Percentiles rank a stretch among this genome's conserved stretches.
Conservation (phyloP, 2,329 filamentous ascomycete genomes). For the Stemphylium lycopersici region DNA sequence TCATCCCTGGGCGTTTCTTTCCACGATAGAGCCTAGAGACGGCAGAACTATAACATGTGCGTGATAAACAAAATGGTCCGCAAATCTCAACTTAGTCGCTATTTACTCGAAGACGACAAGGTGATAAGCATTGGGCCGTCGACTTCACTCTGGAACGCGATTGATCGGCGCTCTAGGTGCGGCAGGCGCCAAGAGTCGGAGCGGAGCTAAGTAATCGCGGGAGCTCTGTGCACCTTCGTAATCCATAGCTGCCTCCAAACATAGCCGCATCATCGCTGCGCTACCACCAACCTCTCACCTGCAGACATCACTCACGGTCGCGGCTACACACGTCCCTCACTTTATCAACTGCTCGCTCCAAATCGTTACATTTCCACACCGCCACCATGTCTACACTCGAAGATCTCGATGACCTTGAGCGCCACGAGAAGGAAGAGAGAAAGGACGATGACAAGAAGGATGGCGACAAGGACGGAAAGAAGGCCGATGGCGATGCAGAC, state of each 20-base stretch:
- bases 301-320: constrained; percentile 6
- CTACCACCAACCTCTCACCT: constrained; percentile 11
- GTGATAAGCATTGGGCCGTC: too few relatives aligned
- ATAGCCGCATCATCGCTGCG: constrained; percentile 30
- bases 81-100: too few relatives aligned
- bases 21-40: too few relatives aligned
- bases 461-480: constrained; percentile 62
- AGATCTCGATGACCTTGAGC: constrained; percentile 88
- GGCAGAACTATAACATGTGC: too few relatives aligned
- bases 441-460: constrained; percentile 61
- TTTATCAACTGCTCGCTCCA: background rate
- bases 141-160: background rate
- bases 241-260: constrained; percentile 45
- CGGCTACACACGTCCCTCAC: background rate
- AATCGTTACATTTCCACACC: constrained; percentile 23
- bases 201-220: constrained; percentile 13
- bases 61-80: too few relatives aligned
- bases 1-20: too few relatives aligned
- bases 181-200: constrained; percentile 10
- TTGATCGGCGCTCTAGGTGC: constrained; percentile 9
- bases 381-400: constrained; percentile 82
- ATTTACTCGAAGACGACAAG: too few relatives aligned
- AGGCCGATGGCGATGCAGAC: constrained; percentile 76
- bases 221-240: constrained; percentile 36
- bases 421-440: constrained; percentile 75